These are phyloP conservation scores for Hsuehochloa calcarea DNA, from an alignment of 176 grass and related monocot genomes.

Conservation along the genomic window DNA sequence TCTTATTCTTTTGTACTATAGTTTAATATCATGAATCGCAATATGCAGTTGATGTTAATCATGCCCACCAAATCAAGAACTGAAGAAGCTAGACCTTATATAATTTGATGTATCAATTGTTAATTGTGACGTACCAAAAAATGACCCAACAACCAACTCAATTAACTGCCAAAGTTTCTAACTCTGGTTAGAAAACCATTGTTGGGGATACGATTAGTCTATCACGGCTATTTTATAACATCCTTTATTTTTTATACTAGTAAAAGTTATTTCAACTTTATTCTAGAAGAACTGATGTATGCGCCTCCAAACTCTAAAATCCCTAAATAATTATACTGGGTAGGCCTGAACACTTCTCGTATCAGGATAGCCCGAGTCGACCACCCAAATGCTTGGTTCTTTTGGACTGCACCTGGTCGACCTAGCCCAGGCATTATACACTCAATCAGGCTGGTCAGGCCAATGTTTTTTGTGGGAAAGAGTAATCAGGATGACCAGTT, in stretches of 20 bases:
- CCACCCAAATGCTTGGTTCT: neutral
- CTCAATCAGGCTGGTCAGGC: neutral
- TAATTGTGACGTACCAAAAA: neutral
- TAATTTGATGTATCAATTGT: neutral
- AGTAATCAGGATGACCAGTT: neutral
- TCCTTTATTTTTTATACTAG: neutral
- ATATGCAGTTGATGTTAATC: neutral
- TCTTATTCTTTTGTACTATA: slow-evolving; percentile 13
- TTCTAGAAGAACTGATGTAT: neutral
- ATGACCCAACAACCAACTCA: neutral
- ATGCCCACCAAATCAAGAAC: neutral
- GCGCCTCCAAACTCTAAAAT: neutral
- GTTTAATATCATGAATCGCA: neutral
- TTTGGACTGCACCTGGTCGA: neutral
- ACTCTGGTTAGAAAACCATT: neutral
- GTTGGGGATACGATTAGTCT: neutral
- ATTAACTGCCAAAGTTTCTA: neutral
- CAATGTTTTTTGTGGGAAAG: neutral
- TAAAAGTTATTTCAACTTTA: neutral
- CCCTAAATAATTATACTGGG: neutral
- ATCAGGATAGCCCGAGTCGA: neutral
- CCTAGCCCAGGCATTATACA: neutral
- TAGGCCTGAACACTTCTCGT: neutral
- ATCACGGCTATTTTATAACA: neutral
- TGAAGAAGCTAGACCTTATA: neutral